Evolutionary conservation across 192 early-diverging fungal genomes (phyloP), one percentile per base, ranked within the genome.

Genomic region (Podila horticola): DNA sequence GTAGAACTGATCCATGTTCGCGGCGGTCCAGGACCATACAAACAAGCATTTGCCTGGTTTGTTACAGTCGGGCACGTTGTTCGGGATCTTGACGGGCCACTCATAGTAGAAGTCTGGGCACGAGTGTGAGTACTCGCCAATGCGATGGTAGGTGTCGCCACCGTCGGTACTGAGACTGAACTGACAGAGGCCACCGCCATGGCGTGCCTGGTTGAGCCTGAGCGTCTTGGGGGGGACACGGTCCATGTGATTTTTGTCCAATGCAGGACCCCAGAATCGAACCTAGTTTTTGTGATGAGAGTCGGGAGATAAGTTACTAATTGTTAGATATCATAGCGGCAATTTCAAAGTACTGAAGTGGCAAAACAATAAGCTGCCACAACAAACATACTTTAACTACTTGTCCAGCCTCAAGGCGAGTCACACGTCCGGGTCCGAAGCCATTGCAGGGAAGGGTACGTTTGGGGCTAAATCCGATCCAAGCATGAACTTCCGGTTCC

Each of bases 1-100:
- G 81, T 94, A 94, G 71, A 89, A 93, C 83, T 94, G 92, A 57
- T 90, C 88, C 68, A 91, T 88, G 11, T 91, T 91, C 5, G 86
- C 70, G 10, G 92, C 91, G 26, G 90, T 93, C 71, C 55, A 81
- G 28, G 85, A 69, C 91, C 92, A 93, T 9, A 76, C 74, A 69
- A 83, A 83, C 7, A 85, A 60, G 59, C 83, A 84, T 61, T 82
- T 20, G 31, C 74, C 77, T 4, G 48, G 24, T 11, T 13, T 48
- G 17, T 64, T 60, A 34, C 83, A 84, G 22, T 30, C 41, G 8
- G 83, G 83, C 3, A 58, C 83, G 36, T 75, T 76, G 19, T 69
- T 55, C 2, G 83, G 83, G 64, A 84, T 84, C 69, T 76, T 76
- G 50, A 84, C 77, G 1, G 74, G 70, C 83, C 83, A 84, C 6